A percentile compares a stretch with the other conserved stretches of the same genome.
phyloP scores from a whole-genome alignment of 768 basidiomycete species.

The Suillus americanus region DNA sequence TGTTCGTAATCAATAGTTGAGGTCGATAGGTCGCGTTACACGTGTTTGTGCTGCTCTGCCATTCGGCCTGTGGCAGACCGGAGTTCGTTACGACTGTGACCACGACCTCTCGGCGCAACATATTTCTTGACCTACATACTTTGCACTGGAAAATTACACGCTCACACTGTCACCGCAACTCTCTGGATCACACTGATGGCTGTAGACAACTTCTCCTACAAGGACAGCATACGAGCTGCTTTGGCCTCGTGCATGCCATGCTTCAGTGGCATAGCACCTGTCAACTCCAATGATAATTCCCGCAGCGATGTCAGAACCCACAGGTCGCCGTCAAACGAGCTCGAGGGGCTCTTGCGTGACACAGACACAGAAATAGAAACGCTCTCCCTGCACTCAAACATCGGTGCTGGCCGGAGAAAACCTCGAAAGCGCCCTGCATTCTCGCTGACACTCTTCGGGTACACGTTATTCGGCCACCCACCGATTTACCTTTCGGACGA shows the following conservation, averaged over 20 bases:
- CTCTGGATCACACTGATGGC: slow-evolving; percentile 1
- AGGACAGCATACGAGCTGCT: slow-evolving; percentile 58
- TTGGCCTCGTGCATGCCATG: slow-evolving; percentile 62
- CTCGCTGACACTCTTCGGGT: slow-evolving; percentile 63
- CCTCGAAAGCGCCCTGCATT: slow-evolving; percentile 32
- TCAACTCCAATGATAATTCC: slow-evolving; percentile 13
- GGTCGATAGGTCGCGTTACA: not conserved
- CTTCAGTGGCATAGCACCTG: slow-evolving; percentile 36
- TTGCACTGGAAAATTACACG: not conserved
- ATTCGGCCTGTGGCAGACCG: not conserved
- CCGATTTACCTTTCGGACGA: slow-evolving; percentile 62
- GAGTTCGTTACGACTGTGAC: not conserved
- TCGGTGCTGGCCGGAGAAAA: slow-evolving; percentile 37
- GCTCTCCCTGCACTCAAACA: slow-evolving; percentile 66
- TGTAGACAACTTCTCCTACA: slow-evolving; percentile 58
- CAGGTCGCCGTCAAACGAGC: slow-evolving; percentile 34
- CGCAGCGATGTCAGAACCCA: slow-evolving; percentile 30
- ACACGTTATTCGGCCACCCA: slow-evolving; percentile 62
- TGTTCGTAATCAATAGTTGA: not conserved
- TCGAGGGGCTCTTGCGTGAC: slow-evolving; percentile 51
- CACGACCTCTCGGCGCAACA: not conserved
- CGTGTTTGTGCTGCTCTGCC: not conserved
- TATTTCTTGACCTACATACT: not conserved
- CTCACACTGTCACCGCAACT: not conserved
- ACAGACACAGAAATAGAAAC: slow-evolving; percentile 58